Evolutionary conservation across 2,329 filamentous ascomycete genomes (phyloP), one percentile per base, ranked within the genome.

Genomic region (Polychaeton citri): DNA sequence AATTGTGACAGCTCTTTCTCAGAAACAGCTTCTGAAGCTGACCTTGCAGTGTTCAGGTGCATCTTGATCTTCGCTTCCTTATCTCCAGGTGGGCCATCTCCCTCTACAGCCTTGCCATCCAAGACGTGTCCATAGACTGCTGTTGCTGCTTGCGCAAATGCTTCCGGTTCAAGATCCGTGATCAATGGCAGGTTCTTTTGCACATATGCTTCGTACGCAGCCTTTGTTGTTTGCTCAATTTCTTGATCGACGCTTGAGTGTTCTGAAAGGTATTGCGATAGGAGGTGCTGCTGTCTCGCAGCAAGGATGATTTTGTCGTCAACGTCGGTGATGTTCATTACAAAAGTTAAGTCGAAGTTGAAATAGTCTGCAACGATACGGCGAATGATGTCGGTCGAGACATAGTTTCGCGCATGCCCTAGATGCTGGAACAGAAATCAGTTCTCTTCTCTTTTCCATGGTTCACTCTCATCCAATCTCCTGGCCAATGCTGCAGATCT

Each of bases 261-360:
- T 21, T 65, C 51, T 3, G 57, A 52, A 35, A 81, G 75, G 55
- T 82, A 79, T 42, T 88, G 73, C 32, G 61, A 64, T 38, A 94
- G 76, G 21, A 95, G 62, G 53, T 86, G 74, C 52, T 90, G 79
- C 60, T 90, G 77, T 51, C 88, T 70, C 10, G 81, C 74, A 37
- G 71, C 64, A 10, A 78, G 55, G 43, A 76, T 76, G 50, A 77
- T 82, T 67, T 62, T 60, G 47, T 61, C 59, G 36, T 86, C 81
- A 26, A 88, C 56, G 50, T 88, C 86, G 19, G 86, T 93, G 43
- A 90, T 85, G 62, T 93, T 93, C 79, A 92, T 90, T 45, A 93
- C 82, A 62, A 92, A 93, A 41, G 78, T 75, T 46, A 94, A 74
- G 30, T 85, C 66, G 58, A 81, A 90, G 42, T 76, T 74, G 57